Evolutionary conservation across 768 basidiomycete genomes (phyloP).

Genomic region (Pleurotus salmoneostramineus): DNA sequence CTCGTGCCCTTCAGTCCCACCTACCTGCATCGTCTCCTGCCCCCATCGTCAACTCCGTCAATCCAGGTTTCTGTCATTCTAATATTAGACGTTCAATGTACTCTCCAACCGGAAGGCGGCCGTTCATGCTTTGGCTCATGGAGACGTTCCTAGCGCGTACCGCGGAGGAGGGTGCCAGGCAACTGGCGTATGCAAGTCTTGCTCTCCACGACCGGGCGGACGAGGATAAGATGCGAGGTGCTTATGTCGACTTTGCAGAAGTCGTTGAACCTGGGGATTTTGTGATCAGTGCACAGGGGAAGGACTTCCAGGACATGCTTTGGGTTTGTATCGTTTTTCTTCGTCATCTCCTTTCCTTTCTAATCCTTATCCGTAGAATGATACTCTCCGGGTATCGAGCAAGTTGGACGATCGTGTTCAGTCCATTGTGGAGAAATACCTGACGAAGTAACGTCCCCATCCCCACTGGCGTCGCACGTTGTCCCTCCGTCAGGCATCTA

Average conservation of each 20-base stretch:
- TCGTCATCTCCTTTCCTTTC: background rate
- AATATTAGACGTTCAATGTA: constrained; percentile 24
- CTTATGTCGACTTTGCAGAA: constrained; percentile 18
- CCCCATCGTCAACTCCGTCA: constrained; percentile 30
- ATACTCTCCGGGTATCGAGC: constrained; percentile 15
- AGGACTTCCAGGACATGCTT: constrained; percentile 21
- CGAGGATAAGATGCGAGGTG: constrained; percentile 24
- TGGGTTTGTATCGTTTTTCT: constrained; percentile 25
- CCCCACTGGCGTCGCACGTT: background rate
- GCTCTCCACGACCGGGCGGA: constrained; percentile 13
- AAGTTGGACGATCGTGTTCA: constrained; percentile 14
- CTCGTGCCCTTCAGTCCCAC: constrained; percentile 27
- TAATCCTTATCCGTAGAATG: constrained; percentile 7
- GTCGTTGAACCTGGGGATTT: constrained; percentile 30
- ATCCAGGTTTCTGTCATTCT: constrained; percentile 40
- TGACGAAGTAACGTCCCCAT: background rate
- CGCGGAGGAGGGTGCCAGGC: constrained; percentile 30
- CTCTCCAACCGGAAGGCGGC: constrained; percentile 12
- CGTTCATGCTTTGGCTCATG: constrained; percentile 15
- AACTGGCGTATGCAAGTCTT: constrained; percentile 29
- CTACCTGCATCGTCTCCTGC: constrained; percentile 14
- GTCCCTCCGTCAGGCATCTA: background rate
- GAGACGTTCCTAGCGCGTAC: constrained; percentile 28
- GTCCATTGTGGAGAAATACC: constrained; percentile 13
- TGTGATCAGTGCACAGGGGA: constrained; percentile 25